These are phyloP conservation scores for Hypoxylon sp. DNA, from an alignment of 2,329 filamentous ascomycete genomes.

Conservation along the genomic window DNA sequence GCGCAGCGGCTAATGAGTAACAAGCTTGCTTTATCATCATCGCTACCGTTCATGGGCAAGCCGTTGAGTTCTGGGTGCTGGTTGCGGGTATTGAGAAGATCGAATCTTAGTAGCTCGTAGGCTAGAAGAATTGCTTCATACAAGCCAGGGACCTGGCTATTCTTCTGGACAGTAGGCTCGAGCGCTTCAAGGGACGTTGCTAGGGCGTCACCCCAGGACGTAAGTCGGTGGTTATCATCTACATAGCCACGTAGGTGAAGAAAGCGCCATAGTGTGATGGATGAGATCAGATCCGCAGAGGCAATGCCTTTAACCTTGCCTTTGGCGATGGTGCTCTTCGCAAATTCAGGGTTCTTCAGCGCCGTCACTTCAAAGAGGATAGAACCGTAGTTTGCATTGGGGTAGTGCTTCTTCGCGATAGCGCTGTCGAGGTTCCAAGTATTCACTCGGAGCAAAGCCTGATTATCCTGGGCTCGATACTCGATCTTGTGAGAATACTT, in stretches of 20 bases:
- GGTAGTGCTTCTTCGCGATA: conserved; percentile 65
- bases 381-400: conserved; percentile 61
- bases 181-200: conserved; percentile 77
- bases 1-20: conserved; percentile 89
- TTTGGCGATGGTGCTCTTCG: conserved; percentile 75
- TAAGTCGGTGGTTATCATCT: conserved; percentile 82
- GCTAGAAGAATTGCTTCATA: conserved; percentile 87
- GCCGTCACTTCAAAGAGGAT: conserved; percentile 75
- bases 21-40: conserved; percentile 82
- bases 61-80: conserved; percentile 69
- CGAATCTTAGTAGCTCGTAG: conserved; percentile 86
- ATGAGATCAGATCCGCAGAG: conserved; percentile 74
- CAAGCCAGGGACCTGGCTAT: conserved; percentile 64
- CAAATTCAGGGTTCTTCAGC: conserved; percentile 78
- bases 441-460: conserved; percentile 63
- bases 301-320: conserved; percentile 74
- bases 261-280: conserved; percentile 88
- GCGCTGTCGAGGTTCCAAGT: conserved; percentile 82
- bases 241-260: conserved; percentile 91
- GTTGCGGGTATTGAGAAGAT: conserved; percentile 80
- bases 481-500: conserved; percentile 78
- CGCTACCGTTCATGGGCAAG: conserved; percentile 69
- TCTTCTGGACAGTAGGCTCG: conserved; percentile 65
- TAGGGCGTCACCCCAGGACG: conserved; percentile 86
- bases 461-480: conserved; percentile 66